Conservation (phyloP, 257 asterid species). For the Buddleja alternifolia region DNA sequence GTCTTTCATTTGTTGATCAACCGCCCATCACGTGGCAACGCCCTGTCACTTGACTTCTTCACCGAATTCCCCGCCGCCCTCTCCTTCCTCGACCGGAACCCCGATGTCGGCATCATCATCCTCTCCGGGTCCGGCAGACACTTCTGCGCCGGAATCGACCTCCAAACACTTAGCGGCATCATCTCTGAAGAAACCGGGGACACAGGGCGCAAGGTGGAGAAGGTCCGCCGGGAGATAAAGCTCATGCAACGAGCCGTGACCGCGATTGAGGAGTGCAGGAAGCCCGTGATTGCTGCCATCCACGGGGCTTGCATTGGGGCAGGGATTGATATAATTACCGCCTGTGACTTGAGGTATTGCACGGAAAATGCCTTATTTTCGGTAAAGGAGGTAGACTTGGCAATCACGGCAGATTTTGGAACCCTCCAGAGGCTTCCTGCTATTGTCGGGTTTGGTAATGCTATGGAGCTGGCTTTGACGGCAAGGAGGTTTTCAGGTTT, state of each 20-base stretch:
- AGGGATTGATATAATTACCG: constrained; percentile 73
- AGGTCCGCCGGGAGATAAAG: constrained; percentile 65
- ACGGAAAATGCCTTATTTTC: constrained; percentile 55
- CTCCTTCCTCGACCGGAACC: constrained; percentile 62
- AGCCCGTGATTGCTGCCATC: constrained; percentile 79
- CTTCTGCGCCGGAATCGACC: constrained; percentile 88
- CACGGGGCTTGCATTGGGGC: constrained; percentile 96
- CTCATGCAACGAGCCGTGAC: constrained; percentile 63
- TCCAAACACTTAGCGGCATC: constrained; percentile 38
- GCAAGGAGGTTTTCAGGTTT: constrained; percentile 63
- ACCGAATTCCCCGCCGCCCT: constrained; percentile 82
- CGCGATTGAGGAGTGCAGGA: constrained; percentile 82
- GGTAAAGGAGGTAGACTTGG: constrained; percentile 92
- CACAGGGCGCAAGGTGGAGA: constrained; percentile 62
- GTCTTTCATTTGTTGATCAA: constrained; percentile 53
- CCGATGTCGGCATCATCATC: constrained; percentile 61
- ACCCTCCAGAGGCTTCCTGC: constrained; percentile 90
- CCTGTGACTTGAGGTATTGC: constrained; percentile 81
- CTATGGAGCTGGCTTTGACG: constrained; percentile 86
- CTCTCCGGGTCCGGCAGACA: constrained; percentile 71
- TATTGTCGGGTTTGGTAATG: constrained; percentile 82
- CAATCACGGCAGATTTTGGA: constrained; percentile 82
- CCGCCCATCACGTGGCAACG: constrained; percentile 70
- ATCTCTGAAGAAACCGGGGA: constrained; percentile 29
- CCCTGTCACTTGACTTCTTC: constrained; percentile 72